Base-by-base conservation (phyloP, 2,329 filamentous ascomycete genomes). In the Sclerotinia borealis region DNA sequence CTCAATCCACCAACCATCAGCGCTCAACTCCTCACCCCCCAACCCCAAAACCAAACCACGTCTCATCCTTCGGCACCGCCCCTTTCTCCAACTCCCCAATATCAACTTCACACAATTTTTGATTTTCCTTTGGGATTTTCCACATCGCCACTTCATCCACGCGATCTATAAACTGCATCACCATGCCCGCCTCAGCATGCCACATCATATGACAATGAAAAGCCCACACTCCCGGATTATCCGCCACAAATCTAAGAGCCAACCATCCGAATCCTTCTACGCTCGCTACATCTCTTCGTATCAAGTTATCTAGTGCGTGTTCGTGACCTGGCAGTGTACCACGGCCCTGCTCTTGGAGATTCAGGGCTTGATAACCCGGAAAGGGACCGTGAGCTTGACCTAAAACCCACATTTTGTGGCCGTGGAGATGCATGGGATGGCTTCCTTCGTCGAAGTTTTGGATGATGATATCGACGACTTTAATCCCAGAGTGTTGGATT, bases 341-440 rank as follows among this genome's bases (percentile, higher is more conserved):
- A 29, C 65, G 65, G 3, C 71, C 71, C 17, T 73, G 71, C 6
- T 68, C 61, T 63, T 80, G 77, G 3, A 80, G 67, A 7, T 74
- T 74, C 0, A 80, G 67, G 4, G 67, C 66, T 8, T 70, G 72
- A 66, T 81, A 81, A 1, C 78, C 78, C 0, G 78, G 79, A 55
- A 80, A 80, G 64, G 78, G 82, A 68, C 85, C 88, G 76, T 92
- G 89, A 71, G 91, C 92, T 66, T 74, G 72, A 4, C 72, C 72
- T 2, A 75, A 63, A 22, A 85, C 77, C 75, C 91, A 89, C 77
- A 92, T 92, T 68, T 83, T 79, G 74, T 92, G 89, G 0, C 90
- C 90, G 77, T 95, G 92, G 1, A 96, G 76, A 75, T 90, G 86
- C 78, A 88, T 87, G 0, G 86, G 91, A 70, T 92, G 89, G 10